Conservation (phyloP, 1,284 basidiomycete genomes). For the Tetrapyrgos nigripes region DNA sequence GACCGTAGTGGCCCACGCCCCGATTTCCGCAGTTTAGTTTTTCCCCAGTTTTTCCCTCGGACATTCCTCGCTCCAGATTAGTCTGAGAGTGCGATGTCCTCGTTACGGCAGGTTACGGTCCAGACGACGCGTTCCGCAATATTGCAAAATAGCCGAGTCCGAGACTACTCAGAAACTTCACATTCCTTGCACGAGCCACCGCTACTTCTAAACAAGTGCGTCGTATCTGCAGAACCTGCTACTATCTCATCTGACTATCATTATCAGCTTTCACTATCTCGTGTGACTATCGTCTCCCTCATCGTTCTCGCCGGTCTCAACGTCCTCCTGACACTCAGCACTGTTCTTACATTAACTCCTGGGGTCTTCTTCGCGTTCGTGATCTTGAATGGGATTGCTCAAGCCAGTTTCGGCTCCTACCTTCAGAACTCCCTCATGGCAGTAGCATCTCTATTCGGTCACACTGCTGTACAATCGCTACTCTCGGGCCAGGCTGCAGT, state of each 20-base stretch:
- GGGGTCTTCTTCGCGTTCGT: conserved; percentile 68
- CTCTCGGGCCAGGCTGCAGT: conserved; percentile 82
- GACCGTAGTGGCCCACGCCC: too few species aligned
- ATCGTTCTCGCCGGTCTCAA: conserved; percentile 55
- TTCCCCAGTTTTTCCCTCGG: too few species aligned
- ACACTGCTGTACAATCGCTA: conserved; percentile 68
- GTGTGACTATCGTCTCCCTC: conserved; percentile 52
- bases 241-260: conserved; percentile 12
- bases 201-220: conserved; percentile 67
- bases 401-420: conserved; percentile 68
- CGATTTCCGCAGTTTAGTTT: too few species aligned
- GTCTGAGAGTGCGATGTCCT: too few species aligned
- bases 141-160: too few species aligned
- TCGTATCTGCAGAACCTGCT: background rate
- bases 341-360: conserved; percentile 59
- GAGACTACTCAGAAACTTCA: too few species aligned
- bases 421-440: conserved; percentile 74
- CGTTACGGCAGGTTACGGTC: too few species aligned
- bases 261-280: conserved; percentile 51
- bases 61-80: too few species aligned
- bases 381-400: conserved; percentile 59
- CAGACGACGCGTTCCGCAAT: too few species aligned
- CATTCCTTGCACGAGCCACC: conserved; percentile 76
- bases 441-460: conserved; percentile 76
- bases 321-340: conserved; percentile 63